Conservation (phyloP, 106 monocot species). For the Dendrobium nobile region DNA sequence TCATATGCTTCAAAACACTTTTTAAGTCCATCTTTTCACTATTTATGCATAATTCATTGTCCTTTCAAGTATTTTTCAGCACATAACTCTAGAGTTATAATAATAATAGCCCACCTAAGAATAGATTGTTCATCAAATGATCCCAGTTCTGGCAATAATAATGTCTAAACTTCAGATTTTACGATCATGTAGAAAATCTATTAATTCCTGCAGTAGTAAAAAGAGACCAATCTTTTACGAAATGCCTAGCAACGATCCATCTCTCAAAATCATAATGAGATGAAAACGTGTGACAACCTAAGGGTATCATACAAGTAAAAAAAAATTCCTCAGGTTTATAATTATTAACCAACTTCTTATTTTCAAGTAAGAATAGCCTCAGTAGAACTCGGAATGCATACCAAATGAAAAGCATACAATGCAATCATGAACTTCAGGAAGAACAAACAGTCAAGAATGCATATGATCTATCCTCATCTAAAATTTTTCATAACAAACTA, state of each 20-base stretch:
- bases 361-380: background rate
- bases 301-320: background rate
- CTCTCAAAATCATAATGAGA: background rate
- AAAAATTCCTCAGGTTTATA: background rate
- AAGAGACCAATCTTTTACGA: too few relatives aligned
- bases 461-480: background rate
- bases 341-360: background rate
- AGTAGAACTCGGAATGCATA: background rate
- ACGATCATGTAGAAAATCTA: too few relatives aligned
- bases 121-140: background rate
- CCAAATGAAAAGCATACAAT: background rate
- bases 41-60: too few relatives aligned
- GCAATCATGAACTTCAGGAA: background rate
- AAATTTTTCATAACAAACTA: background rate
- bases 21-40: too few relatives aligned
- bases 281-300: background rate
- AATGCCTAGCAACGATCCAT: background rate
- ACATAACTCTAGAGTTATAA: too few relatives aligned
- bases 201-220: too few relatives aligned
- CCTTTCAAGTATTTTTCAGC: too few relatives aligned
- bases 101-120: background rate
- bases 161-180: background rate
- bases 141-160: background rate
- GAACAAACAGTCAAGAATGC: background rate
- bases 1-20: too few relatives aligned